phyloP scores from a whole-genome alignment of 441 rosid species.

The Jatropha multifida region DNA sequence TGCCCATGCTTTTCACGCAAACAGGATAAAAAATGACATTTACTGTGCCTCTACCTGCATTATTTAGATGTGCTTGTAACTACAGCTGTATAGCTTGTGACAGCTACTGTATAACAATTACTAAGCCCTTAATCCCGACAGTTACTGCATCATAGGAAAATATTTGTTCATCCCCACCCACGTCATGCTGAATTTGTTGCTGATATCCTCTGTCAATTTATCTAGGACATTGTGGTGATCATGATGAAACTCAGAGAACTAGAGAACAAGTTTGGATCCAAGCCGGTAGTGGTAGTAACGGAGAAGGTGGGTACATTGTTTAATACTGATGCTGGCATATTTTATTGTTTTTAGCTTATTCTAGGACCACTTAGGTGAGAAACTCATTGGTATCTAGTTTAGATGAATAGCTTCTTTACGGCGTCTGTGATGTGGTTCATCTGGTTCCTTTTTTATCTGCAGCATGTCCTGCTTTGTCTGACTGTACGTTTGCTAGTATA shows the following conservation, averaged over 20 bases:
- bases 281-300: not conserved
- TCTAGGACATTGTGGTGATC: constrained; percentile 63
- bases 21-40: not conserved
- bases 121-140: no score
- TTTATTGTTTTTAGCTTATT: not conserved
- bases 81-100: not conserved
- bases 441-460: not conserved
- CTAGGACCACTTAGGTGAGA: not conserved
- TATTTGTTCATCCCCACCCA: not conserved
- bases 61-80: not conserved
- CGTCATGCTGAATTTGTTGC: constrained; percentile 1
- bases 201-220: constrained; percentile 14
- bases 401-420: not conserved
- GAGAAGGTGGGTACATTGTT: constrained; percentile 40
- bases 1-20: not conserved
- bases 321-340: not conserved
- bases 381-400: not conserved
- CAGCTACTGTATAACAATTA: not conserved
- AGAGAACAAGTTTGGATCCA: constrained; percentile 36
- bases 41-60: not conserved
- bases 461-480: not conserved
- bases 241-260: constrained; percentile 44
- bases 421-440: not conserved
- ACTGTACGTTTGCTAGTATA: no score
- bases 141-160: no score